Evolutionary conservation across 768 basidiomycete genomes (phyloP), one percentile per base, ranked within the genome.

Genomic region (Leucocoprinus leucothites): DNA sequence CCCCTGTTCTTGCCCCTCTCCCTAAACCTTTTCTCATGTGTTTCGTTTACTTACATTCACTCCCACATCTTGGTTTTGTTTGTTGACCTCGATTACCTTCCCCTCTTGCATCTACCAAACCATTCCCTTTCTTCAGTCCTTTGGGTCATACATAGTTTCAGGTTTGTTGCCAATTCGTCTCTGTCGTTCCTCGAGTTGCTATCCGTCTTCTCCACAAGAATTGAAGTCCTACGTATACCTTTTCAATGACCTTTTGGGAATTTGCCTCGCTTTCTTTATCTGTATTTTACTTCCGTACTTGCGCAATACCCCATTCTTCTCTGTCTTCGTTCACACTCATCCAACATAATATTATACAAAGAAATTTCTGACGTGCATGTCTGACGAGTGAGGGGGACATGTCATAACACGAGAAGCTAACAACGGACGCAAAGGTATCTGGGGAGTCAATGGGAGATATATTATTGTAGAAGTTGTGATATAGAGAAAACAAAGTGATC

Each of bases 271-370:
- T 26, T 47, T 40, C 24, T 26, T 46, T 47, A 47, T 48, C 35
- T 53, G 44, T 53, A 53, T 38, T 31, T 36, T 54, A 47, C 36
- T 21, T 26, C 28, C n/a, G n/a, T n/a, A n/a, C n/a, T n/a, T n/a
- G n/a, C n/a, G n/a, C n/a, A n/a, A n/a, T n/a, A n/a, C n/a, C n/a
- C n/a, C n/a, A n/a, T n/a, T n/a, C n/a, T n/a, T 40, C 24, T 48
- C 36, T 48, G 36, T 47, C 25, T 36, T 25, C 21, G n/a, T 46
- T 31, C 35, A 49, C 38, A 49, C 48, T 13, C 36, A 24, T 26
- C 24, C 44, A 18, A 22, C 21, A 48, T 34, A 19, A 14, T 21
- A 48, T 48, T 41, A 51, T 51, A 51, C 21, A 28, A 42, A 18
- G 18, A n/a, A n/a, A n/a, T n/a, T n/a, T n/a, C n/a, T n/a, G n/a